These are phyloP conservation scores for Stephanocyclus meneghinianus DNA, from an alignment of 352 stramenopile genomes.

Conservation along the genomic window DNA sequence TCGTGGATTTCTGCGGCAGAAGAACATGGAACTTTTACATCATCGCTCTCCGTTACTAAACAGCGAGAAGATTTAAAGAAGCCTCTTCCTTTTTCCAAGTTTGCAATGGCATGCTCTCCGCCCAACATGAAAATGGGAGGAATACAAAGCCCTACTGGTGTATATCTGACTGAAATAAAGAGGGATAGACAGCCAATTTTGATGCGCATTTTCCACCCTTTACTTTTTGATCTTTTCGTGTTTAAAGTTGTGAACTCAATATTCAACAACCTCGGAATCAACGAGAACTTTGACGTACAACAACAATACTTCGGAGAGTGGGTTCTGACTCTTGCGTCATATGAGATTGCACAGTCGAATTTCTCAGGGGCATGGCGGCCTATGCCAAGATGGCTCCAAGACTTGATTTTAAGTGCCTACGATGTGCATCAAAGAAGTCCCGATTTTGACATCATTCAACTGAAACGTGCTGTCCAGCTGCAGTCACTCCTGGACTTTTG, in stretches of 20 bases:
- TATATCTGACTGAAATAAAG: conserved; percentile 67
- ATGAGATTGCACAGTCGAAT: conserved; percentile 53
- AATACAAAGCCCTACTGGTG: conserved; percentile 26
- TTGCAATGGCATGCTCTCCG: conserved; percentile 47
- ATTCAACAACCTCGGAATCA: conserved; percentile 62
- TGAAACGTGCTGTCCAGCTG: conserved; percentile 34
- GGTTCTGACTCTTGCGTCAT: conserved; percentile 61
- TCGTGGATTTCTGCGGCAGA: conserved; percentile 55
- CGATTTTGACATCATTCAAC: conserved; percentile 8
- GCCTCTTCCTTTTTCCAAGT: conserved; percentile 48
- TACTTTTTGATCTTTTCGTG: conserved; percentile 72
- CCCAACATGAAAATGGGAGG: conserved; percentile 5
- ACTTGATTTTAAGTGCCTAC: conserved; percentile 53
- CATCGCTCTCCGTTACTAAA: conserved; percentile 12
- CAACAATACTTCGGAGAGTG: conserved; percentile 79
- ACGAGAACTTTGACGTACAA: conserved; percentile 57
- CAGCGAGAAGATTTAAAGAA: conserved; percentile 21
- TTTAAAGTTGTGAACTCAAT: conserved; percentile 69
- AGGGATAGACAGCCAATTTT: conserved; percentile 65
- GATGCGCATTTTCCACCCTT: conserved; percentile 61
- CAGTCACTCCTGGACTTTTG: conserved; percentile 64
- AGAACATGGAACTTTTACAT: conserved; percentile 22
- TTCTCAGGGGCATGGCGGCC: conserved; percentile 59
- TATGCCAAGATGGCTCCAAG: conserved; percentile 67
- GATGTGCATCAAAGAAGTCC: conserved; percentile 27